These are phyloP conservation scores for Paraphoma sp. DNA, from an alignment of 2,329 filamentous ascomycete species.

Conservation along the genomic window DNA sequence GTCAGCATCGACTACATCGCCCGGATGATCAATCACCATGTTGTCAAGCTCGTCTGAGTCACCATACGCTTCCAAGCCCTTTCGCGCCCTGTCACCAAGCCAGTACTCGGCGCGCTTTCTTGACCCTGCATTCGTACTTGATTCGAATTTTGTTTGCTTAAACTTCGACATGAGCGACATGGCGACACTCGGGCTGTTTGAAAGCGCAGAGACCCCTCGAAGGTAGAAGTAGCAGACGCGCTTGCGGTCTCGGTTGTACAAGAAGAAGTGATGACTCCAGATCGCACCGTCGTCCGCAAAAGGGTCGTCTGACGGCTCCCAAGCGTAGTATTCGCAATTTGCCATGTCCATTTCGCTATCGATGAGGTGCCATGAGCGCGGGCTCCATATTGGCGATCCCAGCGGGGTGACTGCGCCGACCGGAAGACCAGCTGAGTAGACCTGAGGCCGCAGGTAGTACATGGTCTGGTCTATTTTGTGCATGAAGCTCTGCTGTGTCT, in stretches of 20 bases:
- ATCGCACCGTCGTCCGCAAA: constrained; percentile 93
- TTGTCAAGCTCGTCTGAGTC: constrained; percentile 54
- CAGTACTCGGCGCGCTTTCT: constrained; percentile 87
- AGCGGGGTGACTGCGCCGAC: constrained; percentile 57
- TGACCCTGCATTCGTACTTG: constrained; percentile 62
- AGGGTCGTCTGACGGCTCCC: constrained; percentile 86
- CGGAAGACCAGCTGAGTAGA: constrained; percentile 50
- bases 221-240: constrained; percentile 94
- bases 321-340: constrained; percentile 88
- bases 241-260: constrained; percentile 93
- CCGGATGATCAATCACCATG: constrained; percentile 47
- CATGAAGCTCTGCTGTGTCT: constrained; percentile 82
- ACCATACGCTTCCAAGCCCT: constrained; percentile 51
- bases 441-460: constrained; percentile 77
- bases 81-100: constrained; percentile 72
- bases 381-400: constrained; percentile 75
- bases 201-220: constrained; percentile 82
- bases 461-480: constrained; percentile 84
- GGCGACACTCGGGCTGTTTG: constrained; percentile 61
- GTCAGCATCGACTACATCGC: constrained; percentile 47
- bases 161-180: constrained; percentile 46
- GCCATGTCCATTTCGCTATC: constrained; percentile 94
- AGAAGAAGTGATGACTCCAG: constrained; percentile 96
- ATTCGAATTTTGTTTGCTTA: constrained; percentile 53
- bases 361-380: constrained; percentile 88